Base-by-base conservation (phyloP, 2,329 filamentous ascomycete species). In the Plectosphaerella cucumerina region DNA sequence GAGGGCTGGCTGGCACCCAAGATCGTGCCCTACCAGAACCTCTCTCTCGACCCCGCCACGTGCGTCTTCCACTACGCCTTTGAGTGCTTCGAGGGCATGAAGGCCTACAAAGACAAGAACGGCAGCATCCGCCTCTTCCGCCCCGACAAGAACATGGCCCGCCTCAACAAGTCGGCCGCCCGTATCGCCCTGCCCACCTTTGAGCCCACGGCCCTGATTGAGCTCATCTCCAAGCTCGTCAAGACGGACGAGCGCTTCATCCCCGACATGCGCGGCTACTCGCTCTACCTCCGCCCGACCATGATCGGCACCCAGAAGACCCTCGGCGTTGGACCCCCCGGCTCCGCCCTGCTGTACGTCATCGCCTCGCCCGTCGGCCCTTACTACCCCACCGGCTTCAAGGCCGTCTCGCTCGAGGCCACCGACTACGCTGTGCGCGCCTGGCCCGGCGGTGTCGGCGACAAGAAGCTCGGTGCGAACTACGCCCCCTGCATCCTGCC, bases 31-130 rank as follows among this genome's bases (percentile, higher is more conserved):
- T 97, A 97, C 78, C 91, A 97, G 73, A 97, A 97, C 74, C 89
- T 99, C 61, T 93, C 89, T 44, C 87, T 99, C 62, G 94, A 97
- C 70, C 94, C 94, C 22, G 90, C 94, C 42, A 94, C 90, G 33
- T 97, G 92, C 74, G 94, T 97, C 56, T 93, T 99, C 74, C 94
- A 99, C 81, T 99, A 99, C 72, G 94, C 90, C 46, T 97, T 97
- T 66, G 90, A 95, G 71, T 94, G 89, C 70, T 99, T 99, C 72
- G 94, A 99, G 77, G 94, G 94, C 60, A 96, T 97, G 91, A 99
- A 99, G 78, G 94, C 94, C 53, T 99, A 99, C 81, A 95, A 93
- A 72, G 90, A 96, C 74, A 83, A 80, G 62, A 67, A 82, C 42
- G 90, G 90, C 60, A 75, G 85, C 53, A 82, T 96, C 60, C 86